Percentiles rank a stretch among this genome's conserved stretches.
Conservation (phyloP, 108 stramenopile genomes). For the Nitzschia palea region DNA sequence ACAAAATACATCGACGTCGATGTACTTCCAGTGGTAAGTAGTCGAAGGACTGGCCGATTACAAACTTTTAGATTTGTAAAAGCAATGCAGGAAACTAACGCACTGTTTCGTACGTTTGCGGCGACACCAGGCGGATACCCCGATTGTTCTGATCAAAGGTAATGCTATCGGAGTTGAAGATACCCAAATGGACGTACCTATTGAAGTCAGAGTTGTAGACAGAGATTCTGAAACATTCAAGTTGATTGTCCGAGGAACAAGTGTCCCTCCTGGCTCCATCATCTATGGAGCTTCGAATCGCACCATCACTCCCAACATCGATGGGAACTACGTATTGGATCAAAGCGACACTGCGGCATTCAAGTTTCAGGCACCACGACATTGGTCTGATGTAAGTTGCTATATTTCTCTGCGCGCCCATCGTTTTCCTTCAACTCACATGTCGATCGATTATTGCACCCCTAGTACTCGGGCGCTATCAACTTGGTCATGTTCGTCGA, state of each 20-base stretch:
- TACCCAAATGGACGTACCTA: not conserved
- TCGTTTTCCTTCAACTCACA: too few relatives aligned
- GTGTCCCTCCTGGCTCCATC: conserved; percentile 8
- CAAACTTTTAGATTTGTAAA: too few relatives aligned
- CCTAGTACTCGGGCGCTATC: not conserved
- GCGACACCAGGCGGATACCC: conserved; percentile 2
- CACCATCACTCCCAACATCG: not conserved
- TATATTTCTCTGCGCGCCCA: too few relatives aligned
- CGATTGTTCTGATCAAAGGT: conserved; percentile 2
- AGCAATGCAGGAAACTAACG: too few relatives aligned
- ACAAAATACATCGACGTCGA: not conserved
- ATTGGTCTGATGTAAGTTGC: conserved; percentile 11
- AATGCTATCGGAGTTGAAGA: conserved; percentile 13
- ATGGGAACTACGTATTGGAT: not conserved
- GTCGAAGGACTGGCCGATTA: too few relatives aligned
- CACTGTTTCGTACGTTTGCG: too few relatives aligned
- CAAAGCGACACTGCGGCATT: not conserved
- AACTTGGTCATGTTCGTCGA: not conserved
- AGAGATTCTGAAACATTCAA: conserved; percentile 6
- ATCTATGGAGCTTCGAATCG: not conserved
- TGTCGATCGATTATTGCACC: not conserved
- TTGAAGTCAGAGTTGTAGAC: conserved; percentile 2
- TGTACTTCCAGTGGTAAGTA: not conserved
- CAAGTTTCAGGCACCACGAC: not conserved
- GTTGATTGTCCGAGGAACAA: not conserved